phyloP scores from a whole-genome alignment of 495 filamentous ascomycete genomes.

The Penicillium paxilli region DNA sequence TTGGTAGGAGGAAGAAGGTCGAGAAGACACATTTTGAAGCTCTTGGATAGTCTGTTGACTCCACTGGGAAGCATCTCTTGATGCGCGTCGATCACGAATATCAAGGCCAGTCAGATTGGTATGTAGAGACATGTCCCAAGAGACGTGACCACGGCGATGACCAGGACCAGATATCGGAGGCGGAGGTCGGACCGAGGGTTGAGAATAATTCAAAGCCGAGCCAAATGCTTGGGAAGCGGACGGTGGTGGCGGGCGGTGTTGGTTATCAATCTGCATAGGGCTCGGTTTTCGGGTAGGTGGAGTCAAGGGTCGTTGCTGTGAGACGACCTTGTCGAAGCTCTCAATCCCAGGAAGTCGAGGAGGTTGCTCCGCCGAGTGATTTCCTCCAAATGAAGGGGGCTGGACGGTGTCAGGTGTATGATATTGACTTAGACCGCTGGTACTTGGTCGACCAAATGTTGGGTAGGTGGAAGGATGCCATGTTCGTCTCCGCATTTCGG shows the following conservation, averaged over 20 bases:
- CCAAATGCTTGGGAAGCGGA: slow-evolving; percentile 35
- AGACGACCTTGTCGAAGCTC: slow-evolving; percentile 73
- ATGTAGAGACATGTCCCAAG: slow-evolving; percentile 78
- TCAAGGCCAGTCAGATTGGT: slow-evolving; percentile 73
- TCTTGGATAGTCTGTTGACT: slow-evolving; percentile 50
- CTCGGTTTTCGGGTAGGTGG: slow-evolving; percentile 64
- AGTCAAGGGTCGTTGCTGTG: slow-evolving; percentile 56
- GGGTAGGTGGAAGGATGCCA: slow-evolving; percentile 84
- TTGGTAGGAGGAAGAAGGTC: slow-evolving; percentile 45
- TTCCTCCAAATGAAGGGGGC: slow-evolving; percentile 51
- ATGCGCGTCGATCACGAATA: slow-evolving; percentile 54
- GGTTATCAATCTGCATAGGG: slow-evolving; percentile 67
- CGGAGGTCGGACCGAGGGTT: slow-evolving; percentile 45
- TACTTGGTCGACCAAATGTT: slow-evolving; percentile 58
- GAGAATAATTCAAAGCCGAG: slow-evolving; percentile 45
- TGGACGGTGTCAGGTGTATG: slow-evolving; percentile 60
- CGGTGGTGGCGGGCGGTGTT: slow-evolving; percentile 35
- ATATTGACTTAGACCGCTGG: slow-evolving; percentile 57
- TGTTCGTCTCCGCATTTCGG: slow-evolving; percentile 77
- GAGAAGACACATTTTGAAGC: slow-evolving; percentile 41
- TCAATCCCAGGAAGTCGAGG: slow-evolving; percentile 84
- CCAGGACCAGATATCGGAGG: slow-evolving; percentile 53
- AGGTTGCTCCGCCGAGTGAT: slow-evolving; percentile 47
- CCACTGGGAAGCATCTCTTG: slow-evolving; percentile 56
- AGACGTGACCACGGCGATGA: slow-evolving; percentile 60